Conservation (phyloP, 768 basidiomycete genomes). For the Cystoderma amianthinum region DNA sequence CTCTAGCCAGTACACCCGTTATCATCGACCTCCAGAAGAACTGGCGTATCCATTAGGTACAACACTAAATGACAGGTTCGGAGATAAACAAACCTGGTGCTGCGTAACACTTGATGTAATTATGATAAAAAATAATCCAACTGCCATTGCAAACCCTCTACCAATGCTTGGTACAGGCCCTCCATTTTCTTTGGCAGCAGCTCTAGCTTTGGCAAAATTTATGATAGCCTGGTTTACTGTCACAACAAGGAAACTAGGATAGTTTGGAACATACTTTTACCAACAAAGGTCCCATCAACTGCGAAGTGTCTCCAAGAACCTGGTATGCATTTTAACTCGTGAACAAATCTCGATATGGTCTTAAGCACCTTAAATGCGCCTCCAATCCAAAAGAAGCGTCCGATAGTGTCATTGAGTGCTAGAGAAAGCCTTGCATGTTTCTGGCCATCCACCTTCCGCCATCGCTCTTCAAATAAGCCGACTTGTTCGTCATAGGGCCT, state of each 20-base stretch:
- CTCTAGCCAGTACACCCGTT: constrained; percentile 58
- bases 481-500: constrained; percentile 17
- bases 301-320: constrained; percentile 54
- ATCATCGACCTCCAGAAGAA: constrained; percentile 71
- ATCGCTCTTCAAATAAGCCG: constrained; percentile 26
- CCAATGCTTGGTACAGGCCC: constrained; percentile 33
- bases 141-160: constrained; percentile 51
- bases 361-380: constrained; percentile 48
- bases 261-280: constrained; percentile 34
- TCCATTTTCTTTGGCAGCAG: constrained; percentile 28
- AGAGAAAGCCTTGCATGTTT: constrained; percentile 47
- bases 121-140: constrained; percentile 43
- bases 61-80: not conserved
- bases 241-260: not conserved
- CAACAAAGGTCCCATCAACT: constrained; percentile 57
- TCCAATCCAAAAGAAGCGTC: constrained; percentile 53
- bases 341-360: not conserved
- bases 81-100: constrained; percentile 42
- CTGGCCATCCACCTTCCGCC: constrained; percentile 37
- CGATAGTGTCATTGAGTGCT: constrained; percentile 57
- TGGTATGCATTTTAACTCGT: constrained; percentile 16
- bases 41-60: constrained; percentile 17
- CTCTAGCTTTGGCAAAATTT: constrained; percentile 46
- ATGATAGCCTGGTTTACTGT: constrained; percentile 40
- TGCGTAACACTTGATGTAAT: constrained; percentile 48